A percentile compares a stretch with the other conserved stretches of the same genome.
These are phyloP conservation scores for Boletus calvinii DNA, from an alignment of 1,284 basidiomycete species.

Conservation along the genomic window DNA sequence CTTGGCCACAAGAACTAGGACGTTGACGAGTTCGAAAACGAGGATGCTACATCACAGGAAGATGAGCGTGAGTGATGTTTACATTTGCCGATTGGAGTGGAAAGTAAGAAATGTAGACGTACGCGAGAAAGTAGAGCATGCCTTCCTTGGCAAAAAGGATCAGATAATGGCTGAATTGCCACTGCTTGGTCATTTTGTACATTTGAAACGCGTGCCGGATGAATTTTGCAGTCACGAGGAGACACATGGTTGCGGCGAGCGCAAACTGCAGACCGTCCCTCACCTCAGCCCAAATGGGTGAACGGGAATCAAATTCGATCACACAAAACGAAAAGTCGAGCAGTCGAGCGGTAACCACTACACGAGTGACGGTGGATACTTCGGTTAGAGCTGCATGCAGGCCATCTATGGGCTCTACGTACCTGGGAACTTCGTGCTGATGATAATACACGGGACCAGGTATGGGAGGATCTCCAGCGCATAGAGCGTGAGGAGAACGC, in stretches of 20 bases:
- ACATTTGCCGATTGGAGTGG: too few species aligned
- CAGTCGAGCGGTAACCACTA: neutral
- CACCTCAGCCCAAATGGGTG: neutral
- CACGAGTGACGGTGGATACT: too few species aligned
- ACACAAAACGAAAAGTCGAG: conserved; percentile 5
- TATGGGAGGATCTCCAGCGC: neutral
- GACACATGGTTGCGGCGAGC: conserved; percentile 1
- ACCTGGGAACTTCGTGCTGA: neutral
- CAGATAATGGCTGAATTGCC: neutral
- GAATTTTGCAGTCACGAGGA: conserved; percentile 2
- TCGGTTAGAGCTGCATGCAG: neutral
- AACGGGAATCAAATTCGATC: too few species aligned
- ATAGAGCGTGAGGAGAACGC: conserved; percentile 8
- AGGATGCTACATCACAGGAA: neutral
- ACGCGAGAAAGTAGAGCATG: conserved; percentile 5
- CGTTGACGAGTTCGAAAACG: neutral
- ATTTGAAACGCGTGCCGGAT: neutral
- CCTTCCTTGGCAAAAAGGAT: conserved; percentile 8
- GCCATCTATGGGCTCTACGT: neutral
- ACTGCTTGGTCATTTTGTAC: neutral
- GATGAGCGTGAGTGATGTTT: neutral
- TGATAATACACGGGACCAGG: neutral
- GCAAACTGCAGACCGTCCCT: neutral
- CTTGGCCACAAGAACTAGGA: neutral
- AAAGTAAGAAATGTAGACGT: neutral